Evolutionary conservation across 805 yeast genomes (phyloP).

Genomic region (Suhomyces prunicola): DNA sequence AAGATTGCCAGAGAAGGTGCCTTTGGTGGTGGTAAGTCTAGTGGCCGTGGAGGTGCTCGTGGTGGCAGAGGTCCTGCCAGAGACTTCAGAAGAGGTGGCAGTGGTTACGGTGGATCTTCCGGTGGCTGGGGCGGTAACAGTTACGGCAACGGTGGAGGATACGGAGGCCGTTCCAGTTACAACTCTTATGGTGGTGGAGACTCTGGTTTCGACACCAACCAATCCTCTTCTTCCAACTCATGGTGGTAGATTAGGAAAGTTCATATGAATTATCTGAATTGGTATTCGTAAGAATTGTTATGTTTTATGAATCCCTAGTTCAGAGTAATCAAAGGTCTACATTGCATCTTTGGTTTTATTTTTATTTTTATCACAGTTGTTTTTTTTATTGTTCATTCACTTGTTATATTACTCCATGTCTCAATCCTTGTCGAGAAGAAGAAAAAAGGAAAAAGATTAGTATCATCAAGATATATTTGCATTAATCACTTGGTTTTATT

Average conservation of each 20-base stretch:
- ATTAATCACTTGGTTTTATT: constrained; percentile 23
- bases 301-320: constrained; percentile 7
- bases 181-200: constrained; percentile 19
- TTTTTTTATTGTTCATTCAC: constrained; percentile 8
- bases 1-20: constrained; percentile 75
- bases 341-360: neutral
- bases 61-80: constrained; percentile 59
- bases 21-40: constrained; percentile 36
- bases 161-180: constrained; percentile 12
- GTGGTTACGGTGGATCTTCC: constrained; percentile 20
- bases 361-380: constrained; percentile 10
- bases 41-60: constrained; percentile 35
- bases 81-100: constrained; percentile 51
- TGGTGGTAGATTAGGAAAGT: constrained; percentile 36
- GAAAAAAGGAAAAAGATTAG: constrained; percentile 10
- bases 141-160: constrained; percentile 10
- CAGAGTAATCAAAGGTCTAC: neutral
- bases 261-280: constrained; percentile 5
- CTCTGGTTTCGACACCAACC: constrained; percentile 26
- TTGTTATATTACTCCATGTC: constrained; percentile 20
- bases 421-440: constrained; percentile 21
- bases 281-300: constrained; percentile 2
- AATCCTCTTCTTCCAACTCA: constrained; percentile 28
- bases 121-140: constrained; percentile 16
- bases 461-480: constrained; percentile 15